Conservation (phyloP, 176 grass and related monocot genomes). For the Alopecurus myosuroides region DNA sequence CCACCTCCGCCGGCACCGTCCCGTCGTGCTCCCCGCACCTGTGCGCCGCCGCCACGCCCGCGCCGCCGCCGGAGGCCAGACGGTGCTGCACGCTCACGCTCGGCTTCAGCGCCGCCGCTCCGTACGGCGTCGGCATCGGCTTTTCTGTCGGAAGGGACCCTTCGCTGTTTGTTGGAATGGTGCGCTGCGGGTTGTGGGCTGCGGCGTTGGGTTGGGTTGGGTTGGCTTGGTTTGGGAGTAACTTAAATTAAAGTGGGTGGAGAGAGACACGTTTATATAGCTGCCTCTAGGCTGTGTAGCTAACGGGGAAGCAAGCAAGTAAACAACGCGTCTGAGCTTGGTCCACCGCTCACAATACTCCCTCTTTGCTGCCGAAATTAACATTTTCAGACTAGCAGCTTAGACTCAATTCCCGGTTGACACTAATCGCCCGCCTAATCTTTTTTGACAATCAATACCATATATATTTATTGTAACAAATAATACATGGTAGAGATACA, state of each 20-base stretch:
- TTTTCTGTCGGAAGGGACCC: neutral
- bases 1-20: conserved; percentile 45
- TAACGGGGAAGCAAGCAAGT: neutral
- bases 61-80: neutral
- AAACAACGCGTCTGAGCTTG: neutral
- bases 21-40: conserved; percentile 29
- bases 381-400: no score
- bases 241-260: conserved; percentile 1
- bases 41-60: neutral
- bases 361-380: no score
- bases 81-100: conserved; percentile 25
- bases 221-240: neutral
- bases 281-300: neutral
- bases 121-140: conserved; percentile 47
- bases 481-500: no score
- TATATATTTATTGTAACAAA: no score
- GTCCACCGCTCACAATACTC: no score
- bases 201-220: neutral
- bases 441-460: no score
- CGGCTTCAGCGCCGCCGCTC: conserved; percentile 24
- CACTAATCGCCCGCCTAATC: no score
- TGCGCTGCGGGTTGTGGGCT: neutral
- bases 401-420: no score
- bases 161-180: neutral
- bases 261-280: neutral